phyloP scores from a whole-genome alignment of 2,329 filamentous ascomycete genomes.

The Neopestalotiopsis sp. region DNA sequence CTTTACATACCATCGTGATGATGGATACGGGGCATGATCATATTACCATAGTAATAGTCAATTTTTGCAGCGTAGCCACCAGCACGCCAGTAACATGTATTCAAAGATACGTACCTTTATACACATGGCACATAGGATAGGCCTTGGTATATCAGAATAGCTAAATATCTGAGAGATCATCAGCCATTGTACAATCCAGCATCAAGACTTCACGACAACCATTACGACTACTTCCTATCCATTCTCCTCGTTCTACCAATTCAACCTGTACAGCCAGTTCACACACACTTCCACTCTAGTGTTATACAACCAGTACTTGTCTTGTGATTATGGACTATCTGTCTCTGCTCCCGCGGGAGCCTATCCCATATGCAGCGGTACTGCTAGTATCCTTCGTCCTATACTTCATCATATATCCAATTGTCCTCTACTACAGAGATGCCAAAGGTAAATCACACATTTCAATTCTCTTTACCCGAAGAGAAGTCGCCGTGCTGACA shows the following conservation, averaged over 20 bases:
- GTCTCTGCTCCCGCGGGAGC: background rate
- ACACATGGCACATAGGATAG: background rate
- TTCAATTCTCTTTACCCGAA: no score
- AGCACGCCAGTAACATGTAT: background rate
- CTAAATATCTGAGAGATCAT: background rate
- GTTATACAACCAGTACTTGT: background rate
- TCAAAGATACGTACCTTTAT: background rate
- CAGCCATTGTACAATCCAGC: background rate
- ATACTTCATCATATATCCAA: slow-evolving; percentile 45
- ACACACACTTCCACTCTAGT: no score
- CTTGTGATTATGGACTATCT: background rate
- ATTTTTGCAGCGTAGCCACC: background rate
- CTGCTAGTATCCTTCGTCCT: slow-evolving; percentile 23
- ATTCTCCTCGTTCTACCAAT: background rate
- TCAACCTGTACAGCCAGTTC: no score
- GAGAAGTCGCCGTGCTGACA: background rate
- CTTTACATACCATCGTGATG: background rate
- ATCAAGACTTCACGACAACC: background rate
- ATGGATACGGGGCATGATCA: background rate
- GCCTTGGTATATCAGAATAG: background rate
- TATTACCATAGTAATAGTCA: background rate
- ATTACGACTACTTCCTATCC: background rate
- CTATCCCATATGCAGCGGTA: slow-evolving; percentile 19
- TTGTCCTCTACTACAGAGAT: slow-evolving; percentile 49
- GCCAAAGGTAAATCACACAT: slow-evolving; percentile 38